phyloP scores from a whole-genome alignment of 1,139 yeast species.

The Arxiozyma bovina region DNA sequence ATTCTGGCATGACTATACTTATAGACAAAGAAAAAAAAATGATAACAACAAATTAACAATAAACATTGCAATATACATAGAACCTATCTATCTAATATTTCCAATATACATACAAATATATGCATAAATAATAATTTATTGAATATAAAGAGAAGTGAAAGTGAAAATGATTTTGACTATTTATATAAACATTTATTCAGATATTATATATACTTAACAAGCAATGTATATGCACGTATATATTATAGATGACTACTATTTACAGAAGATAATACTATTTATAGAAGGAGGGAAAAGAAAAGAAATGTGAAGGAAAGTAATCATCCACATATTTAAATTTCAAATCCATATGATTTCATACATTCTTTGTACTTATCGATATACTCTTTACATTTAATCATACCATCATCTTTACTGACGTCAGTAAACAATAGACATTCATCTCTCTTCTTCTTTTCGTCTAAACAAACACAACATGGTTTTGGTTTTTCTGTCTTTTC shows the following conservation, averaged over 20 bases:
- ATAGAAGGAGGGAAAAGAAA: background rate
- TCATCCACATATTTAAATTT: constrained; percentile 23
- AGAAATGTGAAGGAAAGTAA: background rate
- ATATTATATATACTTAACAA: no score
- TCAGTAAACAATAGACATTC: constrained; percentile 80
- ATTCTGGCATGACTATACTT: no score
- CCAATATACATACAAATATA: no score
- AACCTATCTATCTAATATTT: no score
- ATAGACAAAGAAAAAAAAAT: no score
- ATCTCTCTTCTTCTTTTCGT: constrained; percentile 76
- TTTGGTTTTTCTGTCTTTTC: constrained; percentile 49
- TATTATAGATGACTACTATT: background rate
- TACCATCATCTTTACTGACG: constrained; percentile 73
- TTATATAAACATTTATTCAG: no score
- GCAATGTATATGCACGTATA: no score
- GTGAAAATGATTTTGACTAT: no score
- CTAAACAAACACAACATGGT: constrained; percentile 94
- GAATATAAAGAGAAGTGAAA: no score
- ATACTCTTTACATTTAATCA: constrained; percentile 69
- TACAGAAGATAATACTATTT: background rate
- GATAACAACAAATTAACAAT: no score
- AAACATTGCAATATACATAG: no score
- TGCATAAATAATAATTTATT: no score
- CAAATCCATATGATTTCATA: constrained; percentile 89
- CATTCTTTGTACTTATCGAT: constrained; percentile 69